Percentiles rank a stretch among this genome's conserved stretches.
Evolutionary conservation across 208 protist species (phyloP).

Genomic region (Trypanosoma cruzi): DNA sequence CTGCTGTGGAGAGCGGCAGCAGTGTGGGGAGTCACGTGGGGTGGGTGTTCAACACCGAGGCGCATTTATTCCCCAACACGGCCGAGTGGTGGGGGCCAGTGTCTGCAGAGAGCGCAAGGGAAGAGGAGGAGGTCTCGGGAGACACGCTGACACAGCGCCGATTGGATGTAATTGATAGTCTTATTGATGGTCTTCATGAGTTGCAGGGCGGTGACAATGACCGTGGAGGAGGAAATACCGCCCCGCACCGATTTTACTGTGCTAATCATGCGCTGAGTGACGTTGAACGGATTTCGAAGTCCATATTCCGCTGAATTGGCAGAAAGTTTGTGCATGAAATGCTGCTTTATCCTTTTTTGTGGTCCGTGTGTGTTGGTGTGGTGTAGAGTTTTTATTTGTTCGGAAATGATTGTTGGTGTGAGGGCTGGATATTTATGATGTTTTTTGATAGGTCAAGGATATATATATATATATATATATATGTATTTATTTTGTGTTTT

Average conservation of each 20-base stretch:
- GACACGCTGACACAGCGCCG: too few species aligned
- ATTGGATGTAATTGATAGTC: conserved; percentile 13
- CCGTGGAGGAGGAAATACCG: background rate
- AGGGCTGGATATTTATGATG: too few species aligned
- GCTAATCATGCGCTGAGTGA: conserved; percentile 24
- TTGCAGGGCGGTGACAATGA: background rate
- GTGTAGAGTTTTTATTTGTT: background rate
- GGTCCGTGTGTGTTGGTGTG: background rate
- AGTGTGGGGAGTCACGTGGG: conserved; percentile 25
- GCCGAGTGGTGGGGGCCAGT: conserved; percentile 37
- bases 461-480: too few species aligned
- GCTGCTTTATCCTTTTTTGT: background rate
- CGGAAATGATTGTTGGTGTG: background rate
- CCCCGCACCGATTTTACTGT: conserved; percentile 27
- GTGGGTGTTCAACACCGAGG: conserved; percentile 71
- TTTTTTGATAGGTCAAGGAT: too few species aligned
- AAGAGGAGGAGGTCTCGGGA: background rate
- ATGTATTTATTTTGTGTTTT: too few species aligned
- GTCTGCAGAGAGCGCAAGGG: background rate
- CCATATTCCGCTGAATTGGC: conserved; percentile 20
- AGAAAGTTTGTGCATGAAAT: conserved; percentile 3
- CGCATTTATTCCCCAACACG: conserved; percentile 50
- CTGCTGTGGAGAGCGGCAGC: background rate
- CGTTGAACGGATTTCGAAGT: conserved; percentile 30
- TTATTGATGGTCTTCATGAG: conserved; percentile 7